Percentiles rank a stretch among this genome's conserved stretches.
phyloP scores from a whole-genome alignment of 2,329 filamentous ascomycete species.

The Xylaria multiplex region DNA sequence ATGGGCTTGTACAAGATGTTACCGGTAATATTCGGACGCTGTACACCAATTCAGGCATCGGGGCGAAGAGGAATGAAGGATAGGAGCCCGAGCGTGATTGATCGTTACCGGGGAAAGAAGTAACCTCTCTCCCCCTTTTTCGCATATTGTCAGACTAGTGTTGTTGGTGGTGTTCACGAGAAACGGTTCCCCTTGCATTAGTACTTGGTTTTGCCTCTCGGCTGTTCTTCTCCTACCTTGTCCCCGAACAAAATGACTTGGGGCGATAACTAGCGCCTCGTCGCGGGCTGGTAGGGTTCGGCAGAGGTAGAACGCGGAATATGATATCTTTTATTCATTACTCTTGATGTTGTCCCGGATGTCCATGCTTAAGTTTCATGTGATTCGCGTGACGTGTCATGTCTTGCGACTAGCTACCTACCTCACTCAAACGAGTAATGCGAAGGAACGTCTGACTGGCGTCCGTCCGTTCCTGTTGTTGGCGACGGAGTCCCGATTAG shows the following conservation, averaged over 20 bases:
- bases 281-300: neutral
- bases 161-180: slow-evolving; percentile 20
- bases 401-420: too few species aligned
- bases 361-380: too few species aligned
- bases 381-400: neutral
- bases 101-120: slow-evolving; percentile 3
- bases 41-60: slow-evolving; percentile 22
- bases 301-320: slow-evolving; percentile 5
- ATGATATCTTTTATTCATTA: slow-evolving; percentile 7
- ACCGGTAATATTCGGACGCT: slow-evolving; percentile 18
- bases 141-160: slow-evolving; percentile 17
- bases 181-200: slow-evolving; percentile 12
- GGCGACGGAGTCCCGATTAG: too few species aligned
- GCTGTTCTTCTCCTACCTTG: neutral
- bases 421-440: too few species aligned
- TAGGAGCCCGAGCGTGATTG: neutral
- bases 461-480: neutral
- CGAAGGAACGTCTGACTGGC: neutral
- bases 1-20: slow-evolving; percentile 18
- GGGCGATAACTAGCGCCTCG: neutral
- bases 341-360: neutral
- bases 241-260: neutral
- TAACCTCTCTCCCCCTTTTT: neutral
- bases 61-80: slow-evolving; percentile 4
- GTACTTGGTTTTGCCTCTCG: neutral